These are phyloP conservation scores for Theobroma cacao DNA, from an alignment of 345 rosid species.

Conservation along the genomic window DNA sequence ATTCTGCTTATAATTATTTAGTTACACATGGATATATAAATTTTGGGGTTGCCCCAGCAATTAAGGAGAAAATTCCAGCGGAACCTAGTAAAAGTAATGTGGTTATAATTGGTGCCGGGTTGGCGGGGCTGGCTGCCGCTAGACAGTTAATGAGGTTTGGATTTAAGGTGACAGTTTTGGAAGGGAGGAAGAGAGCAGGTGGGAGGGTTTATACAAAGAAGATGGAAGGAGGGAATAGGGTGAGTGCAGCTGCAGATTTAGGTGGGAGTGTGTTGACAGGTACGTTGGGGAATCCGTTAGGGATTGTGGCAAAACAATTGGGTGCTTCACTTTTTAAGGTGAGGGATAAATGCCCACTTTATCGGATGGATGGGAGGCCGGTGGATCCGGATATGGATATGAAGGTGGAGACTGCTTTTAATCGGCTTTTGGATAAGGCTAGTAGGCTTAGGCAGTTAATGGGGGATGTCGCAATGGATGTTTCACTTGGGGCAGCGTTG, in stretches of 20 bases:
- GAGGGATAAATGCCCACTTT: slow-evolving; percentile 92
- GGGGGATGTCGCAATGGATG: slow-evolving; percentile 93
- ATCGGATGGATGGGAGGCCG: slow-evolving; percentile 69
- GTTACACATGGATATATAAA: slow-evolving; percentile 78
- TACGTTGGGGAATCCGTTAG: slow-evolving; percentile 88
- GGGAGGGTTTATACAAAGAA: slow-evolving; percentile 94
- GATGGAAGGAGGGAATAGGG: slow-evolving; percentile 81
- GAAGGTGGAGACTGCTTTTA: slow-evolving; percentile 85
- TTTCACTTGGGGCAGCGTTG: slow-evolving; percentile 86
- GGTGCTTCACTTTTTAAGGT: slow-evolving; percentile 78
- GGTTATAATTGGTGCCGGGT: slow-evolving; percentile 81
- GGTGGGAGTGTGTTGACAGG: slow-evolving; percentile 98
- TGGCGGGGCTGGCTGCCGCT: slow-evolving; percentile 88
- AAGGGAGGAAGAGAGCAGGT: slow-evolving; percentile 98
- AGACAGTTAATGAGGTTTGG: slow-evolving; percentile 88
- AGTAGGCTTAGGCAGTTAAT: slow-evolving; percentile 88
- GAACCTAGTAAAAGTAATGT: slow-evolving; percentile 55
- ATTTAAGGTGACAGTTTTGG: slow-evolving; percentile 82
- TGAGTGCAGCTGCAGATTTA: slow-evolving; percentile 84
- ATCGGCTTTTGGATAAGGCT: slow-evolving; percentile 79
- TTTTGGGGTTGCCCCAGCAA: slow-evolving; percentile 76
- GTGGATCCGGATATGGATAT: slow-evolving; percentile 74
- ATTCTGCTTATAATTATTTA: slow-evolving; percentile 77
- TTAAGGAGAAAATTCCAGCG: slow-evolving; percentile 61
- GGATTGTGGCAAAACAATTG: slow-evolving; percentile 81